Base-by-base conservation (phyloP, 75 land plant species). In the Adiantum capillusveneris region DNA sequence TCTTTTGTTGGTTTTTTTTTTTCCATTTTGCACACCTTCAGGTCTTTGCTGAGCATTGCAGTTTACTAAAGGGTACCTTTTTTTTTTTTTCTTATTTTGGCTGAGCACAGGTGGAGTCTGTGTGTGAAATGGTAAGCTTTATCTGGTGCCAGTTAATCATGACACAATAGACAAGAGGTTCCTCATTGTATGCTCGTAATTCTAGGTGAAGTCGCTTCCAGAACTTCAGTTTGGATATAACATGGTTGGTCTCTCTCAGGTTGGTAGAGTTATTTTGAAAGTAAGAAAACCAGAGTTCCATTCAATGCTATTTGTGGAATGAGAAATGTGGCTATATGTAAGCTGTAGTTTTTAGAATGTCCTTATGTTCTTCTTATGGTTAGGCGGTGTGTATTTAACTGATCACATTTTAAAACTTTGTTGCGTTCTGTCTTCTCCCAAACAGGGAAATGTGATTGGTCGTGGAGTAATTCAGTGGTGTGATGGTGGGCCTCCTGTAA, bases 241-340 rank as follows among this genome's bases (percentile, higher is more conserved):
- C 72, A 77, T 91, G n/a, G 81, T 91, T 59, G 97, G 97, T 24
- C 71, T 91, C 21, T 91, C 97, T 25, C 97, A 87, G 93, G 97
- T 91, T 30, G 11, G 42, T 20, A 43, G 3, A 1, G 1, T 48
- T 9, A 20, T 3, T 3, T 24, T 50, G 52, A 21, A 24, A 14
- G 9, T 9, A 41, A 41, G 9, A 41, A 41, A 41, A 9, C 9
- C 14, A 9, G 43, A 41, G 12, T 41, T n/a, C n/a, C n/a, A n/a
- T n/a, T n/a, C n/a, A n/a, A n/a, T n/a, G n/a, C n/a, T n/a, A n/a
- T n/a, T n/a, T n/a, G n/a, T n/a, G n/a, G n/a, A n/a, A n/a, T n/a
- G n/a, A n/a, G n/a, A n/a, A n/a, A n/a, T n/a, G n/a, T n/a, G n/a
- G n/a, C n/a, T n/a, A n/a, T n/a, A n/a, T n/a, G n/a, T n/a, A n/a